Evolutionary conservation across 306 rosid genomes (phyloP), one percentile per base, ranked within the genome.

Genomic region (Oxytropis ochrocephala): DNA sequence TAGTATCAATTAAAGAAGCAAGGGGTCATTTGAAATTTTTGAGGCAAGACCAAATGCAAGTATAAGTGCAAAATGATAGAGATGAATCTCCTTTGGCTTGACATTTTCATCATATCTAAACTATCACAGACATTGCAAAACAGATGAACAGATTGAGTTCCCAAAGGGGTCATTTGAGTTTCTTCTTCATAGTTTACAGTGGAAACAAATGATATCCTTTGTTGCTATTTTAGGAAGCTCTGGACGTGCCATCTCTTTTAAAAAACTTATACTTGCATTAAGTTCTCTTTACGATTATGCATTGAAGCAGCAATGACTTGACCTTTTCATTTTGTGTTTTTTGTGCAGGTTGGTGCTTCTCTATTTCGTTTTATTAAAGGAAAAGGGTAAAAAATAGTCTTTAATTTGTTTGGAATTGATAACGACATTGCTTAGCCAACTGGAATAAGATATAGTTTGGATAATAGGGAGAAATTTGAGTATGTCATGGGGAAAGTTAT

Each of bases 291-390:
- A 48, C 43, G 50, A 41, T 64, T 39, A 60, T 42, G 43, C 64
- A 57, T 32, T 58, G 17, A 52, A 35, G 7, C 17, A 48, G 59
- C 38, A 42, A 24, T 67, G 8, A 11, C 74, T 29, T 57, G 61
- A 19, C 21, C 41, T 59, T 77, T 29, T 74, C 44, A 39, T 35
- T 63, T 63, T 56, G 29, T 78, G 51, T 77, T 85, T 79, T 69
- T 76, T 78, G 72, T 75, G 88, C 91, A 93, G 98, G 91, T 88
- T 12, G 97, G 97, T 63, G 83, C 88, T 73, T 84, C 96, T 51
- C 87, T 93, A 71, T 75, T 85, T 78, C 85, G 82, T 36, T 93
- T 93, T 84, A 80, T 93, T 66, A 79, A 75, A 81, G 98, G 96
- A 80, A 84, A 86, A 77, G 82, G 97, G 98, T 93, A n/a, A 90